Evolutionary conservation across 129 eudicot genomes (phyloP).

Genomic region (Arctium minus): DNA sequence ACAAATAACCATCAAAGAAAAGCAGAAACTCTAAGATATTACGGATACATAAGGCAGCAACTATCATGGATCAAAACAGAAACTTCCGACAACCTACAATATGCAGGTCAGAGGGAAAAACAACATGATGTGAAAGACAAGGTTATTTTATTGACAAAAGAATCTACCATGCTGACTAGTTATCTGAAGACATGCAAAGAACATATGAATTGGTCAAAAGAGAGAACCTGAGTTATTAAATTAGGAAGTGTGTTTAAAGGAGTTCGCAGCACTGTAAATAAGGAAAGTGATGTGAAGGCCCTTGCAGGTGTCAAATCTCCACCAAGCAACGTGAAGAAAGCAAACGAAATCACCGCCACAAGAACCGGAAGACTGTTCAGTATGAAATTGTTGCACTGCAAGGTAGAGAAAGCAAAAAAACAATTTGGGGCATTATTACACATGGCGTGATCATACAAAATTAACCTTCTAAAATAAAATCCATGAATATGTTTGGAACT

Average conservation of each 20-base stretch:
- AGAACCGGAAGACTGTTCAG: conserved; percentile 92
- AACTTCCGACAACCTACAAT: not conserved
- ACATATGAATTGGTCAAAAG: conserved; percentile 8
- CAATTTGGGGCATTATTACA: not conserved
- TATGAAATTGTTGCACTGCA: conserved; percentile 86
- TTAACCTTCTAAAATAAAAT: not conserved
- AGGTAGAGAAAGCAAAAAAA: not conserved
- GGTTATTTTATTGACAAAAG: not conserved
- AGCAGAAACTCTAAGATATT: not conserved
- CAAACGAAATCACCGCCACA: conserved; percentile 91
- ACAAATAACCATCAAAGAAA: conserved; percentile 21
- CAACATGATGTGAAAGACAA: not conserved
- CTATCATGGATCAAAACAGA: not conserved
- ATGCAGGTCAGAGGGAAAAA: not conserved
- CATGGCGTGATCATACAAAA: not conserved
- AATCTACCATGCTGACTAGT: not conserved
- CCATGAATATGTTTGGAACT: not conserved
- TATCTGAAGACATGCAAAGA: conserved; percentile 3
- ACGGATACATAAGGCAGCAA: not conserved
- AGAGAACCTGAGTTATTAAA: conserved; percentile 69
- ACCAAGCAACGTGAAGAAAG: conserved; percentile 79
- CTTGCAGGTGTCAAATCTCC: conserved; percentile 95
- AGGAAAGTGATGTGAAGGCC: conserved; percentile 90
- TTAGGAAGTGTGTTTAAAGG: conserved; percentile 89
- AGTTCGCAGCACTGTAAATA: conserved; percentile 82